Percentiles rank a stretch among this genome's conserved stretches.
Conservation (phyloP, 306 rosid species). For the Trichosanthes truncata region DNA sequence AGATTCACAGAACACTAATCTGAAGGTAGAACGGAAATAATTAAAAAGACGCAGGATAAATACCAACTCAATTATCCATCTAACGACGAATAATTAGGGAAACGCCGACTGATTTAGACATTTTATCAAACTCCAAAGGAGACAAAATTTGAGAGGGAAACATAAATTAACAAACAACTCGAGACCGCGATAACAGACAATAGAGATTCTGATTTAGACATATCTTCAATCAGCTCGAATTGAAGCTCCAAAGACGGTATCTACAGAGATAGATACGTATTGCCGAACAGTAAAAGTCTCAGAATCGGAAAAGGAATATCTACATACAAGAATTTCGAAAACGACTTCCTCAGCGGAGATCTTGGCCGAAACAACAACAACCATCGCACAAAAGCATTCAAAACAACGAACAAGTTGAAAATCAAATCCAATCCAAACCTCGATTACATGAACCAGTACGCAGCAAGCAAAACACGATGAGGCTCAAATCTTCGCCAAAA, state of each 20-base stretch:
- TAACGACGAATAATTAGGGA: background rate
- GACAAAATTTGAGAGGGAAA: constrained; percentile 6
- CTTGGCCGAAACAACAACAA: constrained; percentile 10
- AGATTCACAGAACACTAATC: background rate
- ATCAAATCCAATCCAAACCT: background rate
- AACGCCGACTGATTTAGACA: constrained; percentile 19
- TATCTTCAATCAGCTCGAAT: background rate
- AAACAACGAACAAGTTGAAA: background rate
- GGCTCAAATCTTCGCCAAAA: background rate
- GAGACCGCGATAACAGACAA: background rate
- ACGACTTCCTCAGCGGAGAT: constrained; percentile 19
- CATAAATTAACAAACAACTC: background rate
- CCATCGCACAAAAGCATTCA: background rate
- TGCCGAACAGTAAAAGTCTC: background rate
- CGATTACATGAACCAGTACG: background rate
- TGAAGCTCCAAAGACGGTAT: background rate
- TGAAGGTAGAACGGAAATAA: background rate
- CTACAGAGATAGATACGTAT: background rate
- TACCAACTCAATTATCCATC: background rate
- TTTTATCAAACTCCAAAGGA: constrained; percentile 14
- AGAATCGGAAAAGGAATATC: background rate
- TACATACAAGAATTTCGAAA: constrained; percentile 8
- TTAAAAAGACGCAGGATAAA: background rate
- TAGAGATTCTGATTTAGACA: constrained; percentile 7
- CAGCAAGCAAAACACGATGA: background rate